Conservation (phyloP, 306 rosid species). For the Ziziphus jujuba region DNA sequence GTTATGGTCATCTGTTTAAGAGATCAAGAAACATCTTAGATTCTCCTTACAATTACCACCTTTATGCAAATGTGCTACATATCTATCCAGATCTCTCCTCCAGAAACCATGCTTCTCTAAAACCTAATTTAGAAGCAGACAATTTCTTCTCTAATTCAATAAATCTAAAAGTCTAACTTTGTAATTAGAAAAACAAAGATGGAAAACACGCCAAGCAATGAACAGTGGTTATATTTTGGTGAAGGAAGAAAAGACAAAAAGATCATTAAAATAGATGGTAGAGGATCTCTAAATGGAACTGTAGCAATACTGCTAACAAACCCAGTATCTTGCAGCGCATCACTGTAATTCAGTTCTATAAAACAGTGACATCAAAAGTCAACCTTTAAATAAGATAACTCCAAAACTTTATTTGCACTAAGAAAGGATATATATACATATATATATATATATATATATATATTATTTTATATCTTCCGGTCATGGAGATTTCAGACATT, state of each 20-base stretch:
- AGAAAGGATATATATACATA: no score
- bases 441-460: no score
- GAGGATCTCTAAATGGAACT: neutral
- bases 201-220: neutral
- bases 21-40: no score
- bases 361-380: neutral
- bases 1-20: no score
- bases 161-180: neutral
- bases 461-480: neutral
- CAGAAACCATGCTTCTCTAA: conserved; percentile 1
- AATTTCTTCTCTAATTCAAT: neutral
- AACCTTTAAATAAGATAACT: neutral
- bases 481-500: conserved; percentile 12
- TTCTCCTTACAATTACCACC: neutral
- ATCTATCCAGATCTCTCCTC: neutral
- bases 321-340: neutral
- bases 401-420: no score
- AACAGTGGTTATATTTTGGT: neutral
- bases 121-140: neutral
- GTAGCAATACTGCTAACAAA: neutral
- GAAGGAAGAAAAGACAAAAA: conserved; percentile 1
- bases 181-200: neutral
- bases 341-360: neutral
- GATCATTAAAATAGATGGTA: neutral
- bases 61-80: neutral